Conservation (phyloP, 2,329 filamentous ascomycete species). For the Cladophialophora psammophila region DNA sequence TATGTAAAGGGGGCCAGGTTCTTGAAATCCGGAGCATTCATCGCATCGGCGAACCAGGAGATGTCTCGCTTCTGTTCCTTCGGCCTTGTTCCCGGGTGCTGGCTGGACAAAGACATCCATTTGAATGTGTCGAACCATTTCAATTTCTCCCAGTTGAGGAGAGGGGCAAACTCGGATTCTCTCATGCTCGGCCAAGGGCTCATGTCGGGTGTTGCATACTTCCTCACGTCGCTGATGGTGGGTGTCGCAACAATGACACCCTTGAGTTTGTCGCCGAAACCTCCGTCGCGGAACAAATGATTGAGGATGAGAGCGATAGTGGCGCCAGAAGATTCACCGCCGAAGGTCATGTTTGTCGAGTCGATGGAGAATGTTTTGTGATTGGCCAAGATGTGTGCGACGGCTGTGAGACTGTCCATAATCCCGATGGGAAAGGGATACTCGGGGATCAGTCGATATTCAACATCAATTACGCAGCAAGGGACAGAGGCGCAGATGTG, state of each 20-base stretch:
- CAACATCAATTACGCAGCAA: slow-evolving; percentile 41
- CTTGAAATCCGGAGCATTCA: slow-evolving; percentile 39
- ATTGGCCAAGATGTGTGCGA: slow-evolving; percentile 38
- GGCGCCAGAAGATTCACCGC: slow-evolving; percentile 39
- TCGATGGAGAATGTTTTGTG: slow-evolving; percentile 41
- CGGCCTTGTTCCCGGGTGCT: slow-evolving; percentile 27
- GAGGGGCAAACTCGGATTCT: slow-evolving; percentile 37
- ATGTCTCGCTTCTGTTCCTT: slow-evolving; percentile 38
- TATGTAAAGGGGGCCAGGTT: slow-evolving; percentile 39
- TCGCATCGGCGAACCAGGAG: slow-evolving; percentile 38
- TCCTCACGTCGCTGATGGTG: slow-evolving; percentile 39
- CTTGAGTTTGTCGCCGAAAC: slow-evolving; percentile 34
- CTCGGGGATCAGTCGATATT: slow-evolving; percentile 40
- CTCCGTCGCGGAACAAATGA: slow-evolving; percentile 38
- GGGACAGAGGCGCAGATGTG: slow-evolving; percentile 40
- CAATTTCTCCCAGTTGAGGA: slow-evolving; percentile 40
- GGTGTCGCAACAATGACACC: slow-evolving; percentile 39
- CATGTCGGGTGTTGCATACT: slow-evolving; percentile 39
- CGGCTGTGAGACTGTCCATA: slow-evolving; percentile 37
- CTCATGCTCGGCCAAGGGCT: slow-evolving; percentile 41
- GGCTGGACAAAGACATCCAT: slow-evolving; percentile 36
- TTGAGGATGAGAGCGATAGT: slow-evolving; percentile 40
- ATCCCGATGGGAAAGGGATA: slow-evolving; percentile 40
- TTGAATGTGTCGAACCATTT: slow-evolving; percentile 42
- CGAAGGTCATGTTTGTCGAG: slow-evolving; percentile 38